Evolutionary conservation across 108 stramenopile species (phyloP).

Genomic region (Fragilariopsis cylindrus): DNA sequence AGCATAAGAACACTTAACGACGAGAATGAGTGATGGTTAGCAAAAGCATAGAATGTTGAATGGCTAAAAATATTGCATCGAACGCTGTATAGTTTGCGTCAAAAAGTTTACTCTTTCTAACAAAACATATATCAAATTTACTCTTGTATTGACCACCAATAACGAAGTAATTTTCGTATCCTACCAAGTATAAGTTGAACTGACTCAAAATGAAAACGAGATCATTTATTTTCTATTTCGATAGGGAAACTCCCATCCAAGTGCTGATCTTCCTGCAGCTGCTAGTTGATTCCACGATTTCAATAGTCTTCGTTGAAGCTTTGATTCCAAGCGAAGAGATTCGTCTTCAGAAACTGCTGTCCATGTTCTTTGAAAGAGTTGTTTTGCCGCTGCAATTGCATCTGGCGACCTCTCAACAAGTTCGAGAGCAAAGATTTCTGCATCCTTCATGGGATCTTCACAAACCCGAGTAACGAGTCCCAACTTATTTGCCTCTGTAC

Average conservation of each 20-base stretch:
- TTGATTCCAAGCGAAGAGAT: slow-evolving; percentile 68
- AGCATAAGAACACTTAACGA: too few relatives aligned
- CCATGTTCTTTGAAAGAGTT: slow-evolving; percentile 84
- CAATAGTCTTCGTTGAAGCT: slow-evolving; percentile 68
- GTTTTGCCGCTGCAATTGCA: slow-evolving; percentile 77
- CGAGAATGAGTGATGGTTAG: too few relatives aligned
- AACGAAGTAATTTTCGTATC: too few relatives aligned
- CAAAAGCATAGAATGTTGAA: too few relatives aligned
- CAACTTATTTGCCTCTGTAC: slow-evolving; percentile 60
- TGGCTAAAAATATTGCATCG: too few relatives aligned
- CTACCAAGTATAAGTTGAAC: too few relatives aligned
- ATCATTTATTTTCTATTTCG: slow-evolving; percentile 45
- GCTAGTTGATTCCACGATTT: slow-evolving; percentile 85
- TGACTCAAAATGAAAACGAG: too few relatives aligned
- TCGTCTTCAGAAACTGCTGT: slow-evolving; percentile 51
- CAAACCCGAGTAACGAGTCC: slow-evolving; percentile 78
- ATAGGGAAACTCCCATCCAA: slow-evolving; percentile 81
- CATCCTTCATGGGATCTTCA: slow-evolving; percentile 79
- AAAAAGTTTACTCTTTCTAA: too few relatives aligned
- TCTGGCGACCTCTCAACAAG: slow-evolving; percentile 81
- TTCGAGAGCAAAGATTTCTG: slow-evolving; percentile 61
- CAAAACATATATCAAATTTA: too few relatives aligned
- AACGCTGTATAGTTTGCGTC: too few relatives aligned
- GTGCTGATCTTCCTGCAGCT: slow-evolving; percentile 63
- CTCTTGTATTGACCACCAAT: too few relatives aligned